Base-by-base conservation (phyloP, 78 protist species). In the Chrysochromulina parva region DNA sequence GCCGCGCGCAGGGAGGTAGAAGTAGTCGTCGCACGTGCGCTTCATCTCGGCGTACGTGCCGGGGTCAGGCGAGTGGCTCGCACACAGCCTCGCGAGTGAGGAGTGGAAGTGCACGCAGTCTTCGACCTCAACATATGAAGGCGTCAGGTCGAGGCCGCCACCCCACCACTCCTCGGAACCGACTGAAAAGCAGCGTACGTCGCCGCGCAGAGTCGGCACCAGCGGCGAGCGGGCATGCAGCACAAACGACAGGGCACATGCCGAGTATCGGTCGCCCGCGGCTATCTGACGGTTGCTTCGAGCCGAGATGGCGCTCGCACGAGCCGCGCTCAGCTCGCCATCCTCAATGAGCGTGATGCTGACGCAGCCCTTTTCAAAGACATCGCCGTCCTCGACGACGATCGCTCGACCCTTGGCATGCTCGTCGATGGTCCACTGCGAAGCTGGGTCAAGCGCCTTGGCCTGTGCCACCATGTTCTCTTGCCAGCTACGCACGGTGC, bases 91-190 rank as follows among this genome's bases (percentile, higher is more conserved):
- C 10, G 24, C 20, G 22, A 58, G 71, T 9, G 0, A 14, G 14
- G 24, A 3, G 71, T 84, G 88, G 54, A 84, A 84, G 38, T n/a
- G 19, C 17, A 1, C 26, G 71, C 47, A 5, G n/a, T 84, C 88
- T 3, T 55, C 88, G 24, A 58, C 88, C 0, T 14, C 16, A 0
- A 84, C 19, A 54, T 84, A 84, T 1, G 53, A 0, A 38, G 88
- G 88, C 53, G 88, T 84, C 38, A 84, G 71, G 71, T 84, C 88
- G 55, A 38, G 13, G n/a, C 88, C 88, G 22, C 88, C 88, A 0
- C 88, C 88, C 55, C 5, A 84, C 88, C 88, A 84, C 71, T n/a
- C 28, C 26, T 54, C 11, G 48, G 1, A 52, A 10, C 88, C 88
- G 13, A 84, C 88, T 16, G 0, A 17, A 71, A 84, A 84, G 67